Evolutionary conservation across 768 basidiomycete genomes (phyloP).

Genomic region (Tulasnella calospora): DNA sequence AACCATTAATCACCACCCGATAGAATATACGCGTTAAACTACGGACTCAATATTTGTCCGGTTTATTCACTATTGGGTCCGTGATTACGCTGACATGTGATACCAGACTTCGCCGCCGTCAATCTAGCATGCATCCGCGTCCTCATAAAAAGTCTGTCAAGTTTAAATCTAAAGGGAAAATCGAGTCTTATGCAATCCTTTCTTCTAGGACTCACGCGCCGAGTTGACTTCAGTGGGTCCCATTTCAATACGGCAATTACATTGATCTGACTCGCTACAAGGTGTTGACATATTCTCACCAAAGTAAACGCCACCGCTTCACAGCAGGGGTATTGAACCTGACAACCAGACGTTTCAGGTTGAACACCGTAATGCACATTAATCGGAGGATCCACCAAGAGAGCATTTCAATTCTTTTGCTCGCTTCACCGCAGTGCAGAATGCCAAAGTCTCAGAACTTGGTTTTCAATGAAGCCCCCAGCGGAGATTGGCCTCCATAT

Average conservation of each 20-base stretch:
- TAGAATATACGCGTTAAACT: slow-evolving; percentile 54
- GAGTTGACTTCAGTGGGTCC: slow-evolving; percentile 70
- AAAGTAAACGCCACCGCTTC: slow-evolving; percentile 40
- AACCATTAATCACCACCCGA: background rate
- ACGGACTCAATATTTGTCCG: slow-evolving; percentile 63
- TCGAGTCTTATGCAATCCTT: slow-evolving; percentile 19
- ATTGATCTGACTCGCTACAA: slow-evolving; percentile 32
- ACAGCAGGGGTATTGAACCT: background rate
- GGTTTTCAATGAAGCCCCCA: slow-evolving; percentile 52
- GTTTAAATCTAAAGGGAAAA: background rate
- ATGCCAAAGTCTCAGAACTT: slow-evolving; percentile 58
- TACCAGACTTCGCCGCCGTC: slow-evolving; percentile 60
- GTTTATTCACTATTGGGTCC: background rate
- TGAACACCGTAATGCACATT: slow-evolving; percentile 43
- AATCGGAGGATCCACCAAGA: slow-evolving; percentile 78
- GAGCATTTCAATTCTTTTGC: slow-evolving; percentile 58
- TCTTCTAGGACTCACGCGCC: slow-evolving; percentile 48
- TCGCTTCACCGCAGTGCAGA: slow-evolving; percentile 53
- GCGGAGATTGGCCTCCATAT: slow-evolving; percentile 63
- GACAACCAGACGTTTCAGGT: background rate
- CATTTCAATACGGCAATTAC: background rate
- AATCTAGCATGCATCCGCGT: slow-evolving; percentile 49
- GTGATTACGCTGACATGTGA: slow-evolving; percentile 23
- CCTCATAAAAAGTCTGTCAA: slow-evolving; percentile 54
- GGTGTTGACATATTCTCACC: slow-evolving; percentile 81